Conservation (phyloP, 768 basidiomycete genomes). For the Kwoniella europaea region DNA sequence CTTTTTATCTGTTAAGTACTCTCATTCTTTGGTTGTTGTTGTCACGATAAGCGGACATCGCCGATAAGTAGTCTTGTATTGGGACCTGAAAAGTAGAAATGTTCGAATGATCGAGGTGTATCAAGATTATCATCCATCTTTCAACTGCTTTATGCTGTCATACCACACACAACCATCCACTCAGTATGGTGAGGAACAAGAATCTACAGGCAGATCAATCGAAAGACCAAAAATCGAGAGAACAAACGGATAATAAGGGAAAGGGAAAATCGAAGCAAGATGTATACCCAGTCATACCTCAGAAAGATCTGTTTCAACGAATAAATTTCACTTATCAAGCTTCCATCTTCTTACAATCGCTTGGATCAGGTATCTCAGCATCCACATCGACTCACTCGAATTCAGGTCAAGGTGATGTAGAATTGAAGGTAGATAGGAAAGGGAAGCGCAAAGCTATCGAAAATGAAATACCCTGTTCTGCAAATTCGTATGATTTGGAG, state of each 20-base stretch:
- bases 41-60: slow-evolving; percentile 1
- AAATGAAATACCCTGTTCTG: not conserved
- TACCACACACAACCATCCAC: not conserved
- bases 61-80: not conserved
- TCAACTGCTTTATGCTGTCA: not conserved
- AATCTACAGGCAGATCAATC: not conserved
- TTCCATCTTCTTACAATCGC: slow-evolving; percentile 29
- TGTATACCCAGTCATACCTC: slow-evolving; percentile 13
- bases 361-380: slow-evolving; percentile 3
- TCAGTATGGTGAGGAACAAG: not conserved
- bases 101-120: no score
- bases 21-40: not conserved
- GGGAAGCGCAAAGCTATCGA: slow-evolving; percentile 18
- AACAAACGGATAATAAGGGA: not conserved
- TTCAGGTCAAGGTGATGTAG: not conserved
- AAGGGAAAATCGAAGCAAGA: slow-evolving; percentile 6
- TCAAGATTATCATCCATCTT: not conserved
- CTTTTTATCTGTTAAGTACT: no score
- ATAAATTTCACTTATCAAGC: slow-evolving; percentile 36
- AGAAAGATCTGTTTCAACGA: slow-evolving; percentile 35
- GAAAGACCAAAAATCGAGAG: not conserved
- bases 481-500: not conserved
- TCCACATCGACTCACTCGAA: not conserved
- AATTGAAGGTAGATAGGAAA: slow-evolving; percentile 20
- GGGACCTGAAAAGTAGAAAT: no score